Base-by-base conservation (phyloP, 116 monocot genomes). In the Posidonia oceanica region DNA sequence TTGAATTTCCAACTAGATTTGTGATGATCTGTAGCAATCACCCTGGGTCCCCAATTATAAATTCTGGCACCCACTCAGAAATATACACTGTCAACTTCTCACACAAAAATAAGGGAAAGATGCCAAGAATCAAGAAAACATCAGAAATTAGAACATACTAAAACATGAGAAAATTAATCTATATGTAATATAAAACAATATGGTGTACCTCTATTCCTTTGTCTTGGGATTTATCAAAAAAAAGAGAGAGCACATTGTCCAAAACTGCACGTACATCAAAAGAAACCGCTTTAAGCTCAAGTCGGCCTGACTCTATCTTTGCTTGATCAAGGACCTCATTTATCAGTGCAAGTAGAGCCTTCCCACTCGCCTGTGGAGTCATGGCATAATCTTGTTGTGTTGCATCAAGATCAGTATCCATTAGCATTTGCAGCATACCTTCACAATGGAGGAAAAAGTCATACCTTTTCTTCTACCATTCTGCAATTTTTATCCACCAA, bases 391-490 rank as follows among this genome's bases (percentile, higher is more conserved):
- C 29, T 0, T 29, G 29, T 29, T 29, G 29, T 29, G 29, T 29
- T 29, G 29, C 29, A 29, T 29, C 29, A 29, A 29, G 29, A 29
- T 29, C 29, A 85, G 90, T 94, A 63, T 94, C 85, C 81, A 85
- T 81, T 69, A 94, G 81, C 90, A 94, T 89, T 74, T 89, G 85
- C 72, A 94, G 63, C 94, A 94, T 94, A 20, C 94, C 93, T 93
- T 70, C n/a, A 61, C 67, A 78, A 22, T 29, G 63, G 14, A 63
- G 63, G 11, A 63, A 63, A 54, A 38, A 14, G 1, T 63, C 37
- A 36, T 8, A 36, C 23, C 36, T 2, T 20, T 58, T n/a, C 21
- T 21, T 58, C 17, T 7, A 7, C 21, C 29, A 29, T 29, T 29
- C 29, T 29, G 1, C 29, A 29, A 29, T 29, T 29, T 29, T 29